A percentile compares a stretch with the other conserved stretches of the same genome.
These are phyloP conservation scores for Grosmannia penicillata DNA, from an alignment of 2,329 filamentous ascomycete species.

Conservation along the genomic window DNA sequence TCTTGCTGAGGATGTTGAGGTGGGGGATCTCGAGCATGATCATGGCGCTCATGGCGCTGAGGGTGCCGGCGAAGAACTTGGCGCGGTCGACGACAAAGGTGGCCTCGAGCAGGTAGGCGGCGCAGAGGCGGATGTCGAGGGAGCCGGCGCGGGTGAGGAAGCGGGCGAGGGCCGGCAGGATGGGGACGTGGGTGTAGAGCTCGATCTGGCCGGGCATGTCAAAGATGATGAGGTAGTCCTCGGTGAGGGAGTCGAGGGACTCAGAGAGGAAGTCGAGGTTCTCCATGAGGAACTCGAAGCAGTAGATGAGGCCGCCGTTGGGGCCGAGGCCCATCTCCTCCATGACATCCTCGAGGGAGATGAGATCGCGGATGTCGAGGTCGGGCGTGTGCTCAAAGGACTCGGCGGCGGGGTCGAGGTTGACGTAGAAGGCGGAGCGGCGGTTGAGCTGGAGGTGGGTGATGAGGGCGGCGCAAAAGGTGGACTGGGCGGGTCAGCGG, in stretches of 20 bases:
- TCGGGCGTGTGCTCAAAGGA: slow-evolving; percentile 83
- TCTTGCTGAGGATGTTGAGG: slow-evolving; percentile 92
- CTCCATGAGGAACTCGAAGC: slow-evolving; percentile 89
- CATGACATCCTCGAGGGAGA: slow-evolving; percentile 91
- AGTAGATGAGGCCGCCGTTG: slow-evolving; percentile 89
- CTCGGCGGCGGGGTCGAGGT: slow-evolving; percentile 93
- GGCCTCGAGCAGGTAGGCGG: slow-evolving; percentile 85
- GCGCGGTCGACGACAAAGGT: slow-evolving; percentile 92
- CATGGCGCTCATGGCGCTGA: slow-evolving; percentile 98
- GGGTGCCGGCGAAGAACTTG: slow-evolving; percentile 92
- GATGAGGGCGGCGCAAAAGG: slow-evolving; percentile 87
- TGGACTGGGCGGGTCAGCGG: slow-evolving; percentile 43
- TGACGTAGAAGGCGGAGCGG: slow-evolving; percentile 94
- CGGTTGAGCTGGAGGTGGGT: slow-evolving; percentile 82
- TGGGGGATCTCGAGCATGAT: slow-evolving; percentile 96
- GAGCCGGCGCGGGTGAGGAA: slow-evolving; percentile 66
- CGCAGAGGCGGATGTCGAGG: slow-evolving; percentile 82
- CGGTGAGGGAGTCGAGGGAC: slow-evolving; percentile 68
- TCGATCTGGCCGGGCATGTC: slow-evolving; percentile 99
- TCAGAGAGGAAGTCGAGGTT: slow-evolving; percentile 87
- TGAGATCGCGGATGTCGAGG: slow-evolving; percentile 89
- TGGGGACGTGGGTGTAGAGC: slow-evolving; percentile 91
- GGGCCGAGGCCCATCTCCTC: slow-evolving; percentile 83
- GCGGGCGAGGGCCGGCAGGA: slow-evolving; percentile 71
- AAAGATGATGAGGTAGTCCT: slow-evolving; percentile 94